Conservation (phyloP, 2,329 filamentous ascomycete genomes). For the Diaporthe ilicicola region DNA sequence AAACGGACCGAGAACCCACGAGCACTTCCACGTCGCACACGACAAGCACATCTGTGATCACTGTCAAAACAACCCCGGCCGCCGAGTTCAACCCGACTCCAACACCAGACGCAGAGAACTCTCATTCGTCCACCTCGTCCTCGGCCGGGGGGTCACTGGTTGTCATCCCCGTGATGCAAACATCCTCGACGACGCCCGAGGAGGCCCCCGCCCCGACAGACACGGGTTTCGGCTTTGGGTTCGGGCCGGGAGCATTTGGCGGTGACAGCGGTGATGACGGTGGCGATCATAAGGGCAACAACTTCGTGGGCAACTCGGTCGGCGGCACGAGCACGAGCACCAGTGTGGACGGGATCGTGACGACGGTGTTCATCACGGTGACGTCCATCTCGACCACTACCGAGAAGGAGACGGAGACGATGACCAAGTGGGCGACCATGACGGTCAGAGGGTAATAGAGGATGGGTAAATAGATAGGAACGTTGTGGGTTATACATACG, state of each 20-base stretch:
- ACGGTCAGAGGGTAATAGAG: conserved; percentile 2
- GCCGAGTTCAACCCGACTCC: not conserved
- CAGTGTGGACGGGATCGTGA: conserved; percentile 12
- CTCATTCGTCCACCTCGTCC: not conserved
- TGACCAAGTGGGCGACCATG: conserved; percentile 18
- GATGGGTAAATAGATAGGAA: not conserved
- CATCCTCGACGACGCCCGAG: not conserved
- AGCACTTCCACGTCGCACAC: conserved; percentile 15
- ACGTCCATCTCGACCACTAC: conserved; percentile 30
- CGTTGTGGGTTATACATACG: not conserved
- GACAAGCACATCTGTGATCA: conserved; percentile 6
- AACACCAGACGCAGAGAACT: not conserved
- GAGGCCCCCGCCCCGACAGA: conserved; percentile 15
- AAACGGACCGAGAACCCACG: not conserved
- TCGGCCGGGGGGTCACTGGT: not conserved
- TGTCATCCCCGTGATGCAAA: conserved; percentile 14
- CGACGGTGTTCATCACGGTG: conserved; percentile 32
- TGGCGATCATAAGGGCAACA: not conserved
- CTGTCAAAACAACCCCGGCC: not conserved
- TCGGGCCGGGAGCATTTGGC: not conserved
- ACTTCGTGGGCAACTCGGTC: conserved; percentile 5
- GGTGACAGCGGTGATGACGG: not conserved
- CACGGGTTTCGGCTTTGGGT: not conserved
- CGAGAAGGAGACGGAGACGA: conserved; percentile 27
- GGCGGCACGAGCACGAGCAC: conserved; percentile 28